These are phyloP conservation scores for Penicillium lividum DNA, from an alignment of 495 filamentous ascomycete genomes.

Conservation along the genomic window DNA sequence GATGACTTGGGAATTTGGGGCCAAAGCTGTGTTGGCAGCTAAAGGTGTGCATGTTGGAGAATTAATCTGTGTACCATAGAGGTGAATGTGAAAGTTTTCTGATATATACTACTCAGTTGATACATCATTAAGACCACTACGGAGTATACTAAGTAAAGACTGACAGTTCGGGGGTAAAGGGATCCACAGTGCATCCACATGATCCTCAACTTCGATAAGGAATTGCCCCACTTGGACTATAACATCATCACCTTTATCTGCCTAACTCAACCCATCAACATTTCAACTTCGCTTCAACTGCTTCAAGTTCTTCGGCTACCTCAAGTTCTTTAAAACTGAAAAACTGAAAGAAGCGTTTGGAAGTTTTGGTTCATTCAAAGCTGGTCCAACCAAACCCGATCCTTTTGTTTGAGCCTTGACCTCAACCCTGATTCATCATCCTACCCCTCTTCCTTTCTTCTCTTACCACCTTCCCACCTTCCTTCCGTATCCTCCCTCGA, in stretches of 20 bases:
- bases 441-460: slow-evolving; percentile 28
- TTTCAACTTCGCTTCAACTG: no score
- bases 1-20: slow-evolving; percentile 17
- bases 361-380: neutral
- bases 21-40: slow-evolving; percentile 15
- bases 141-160: neutral
- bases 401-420: slow-evolving; percentile 19
- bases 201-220: slow-evolving; percentile 9
- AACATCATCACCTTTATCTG: slow-evolving; percentile 14
- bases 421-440: slow-evolving; percentile 28
- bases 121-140: neutral
- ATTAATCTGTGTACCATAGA: slow-evolving; percentile 38
- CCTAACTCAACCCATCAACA: slow-evolving; percentile 1
- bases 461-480: slow-evolving; percentile 16
- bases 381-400: slow-evolving; percentile 10
- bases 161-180: neutral
- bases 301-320: no score
- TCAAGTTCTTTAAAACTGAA: no score
- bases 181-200: slow-evolving; percentile 4
- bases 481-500: slow-evolving; percentile 5
- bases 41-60: slow-evolving; percentile 24
- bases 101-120: neutral
- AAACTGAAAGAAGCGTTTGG: no score
- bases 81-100: slow-evolving; percentile 24
- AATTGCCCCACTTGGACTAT: slow-evolving; percentile 13